These are phyloP conservation scores for Meripilus lineatus DNA, from an alignment of 1,284 basidiomycete species.

Conservation along the genomic window DNA sequence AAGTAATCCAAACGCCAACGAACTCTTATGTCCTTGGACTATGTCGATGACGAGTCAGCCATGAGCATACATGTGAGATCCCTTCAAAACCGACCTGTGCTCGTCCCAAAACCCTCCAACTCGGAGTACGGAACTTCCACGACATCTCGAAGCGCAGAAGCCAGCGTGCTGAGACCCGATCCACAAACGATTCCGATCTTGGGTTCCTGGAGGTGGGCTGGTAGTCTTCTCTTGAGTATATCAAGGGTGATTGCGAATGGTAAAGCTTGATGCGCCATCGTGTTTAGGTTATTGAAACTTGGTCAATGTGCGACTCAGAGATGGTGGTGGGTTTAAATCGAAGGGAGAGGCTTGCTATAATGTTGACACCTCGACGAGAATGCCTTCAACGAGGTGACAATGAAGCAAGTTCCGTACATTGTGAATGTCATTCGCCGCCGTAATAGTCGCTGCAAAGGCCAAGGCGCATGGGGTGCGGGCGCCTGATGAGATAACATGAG, in stretches of 20 bases:
- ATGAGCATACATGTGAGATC: not conserved
- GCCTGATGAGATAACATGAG: no score
- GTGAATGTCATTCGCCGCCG: no score
- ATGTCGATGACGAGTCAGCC: not conserved
- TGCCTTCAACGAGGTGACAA: no score
- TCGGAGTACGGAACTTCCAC: conserved; percentile 54
- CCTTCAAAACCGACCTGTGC: conserved; percentile 67
- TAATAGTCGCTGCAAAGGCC: no score
- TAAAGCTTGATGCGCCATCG: not conserved
- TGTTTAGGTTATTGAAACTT: not conserved
- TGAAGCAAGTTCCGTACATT: no score
- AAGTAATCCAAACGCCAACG: conserved; percentile 73
- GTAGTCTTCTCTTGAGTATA: conserved; percentile 33
- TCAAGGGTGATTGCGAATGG: conserved; percentile 36
- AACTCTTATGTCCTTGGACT: conserved; percentile 75
- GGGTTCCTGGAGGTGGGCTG: conserved; percentile 44
- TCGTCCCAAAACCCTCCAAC: conserved; percentile 66
- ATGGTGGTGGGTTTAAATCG: not conserved
- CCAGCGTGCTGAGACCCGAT: conserved; percentile 69
- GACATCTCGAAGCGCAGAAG: conserved; percentile 46
- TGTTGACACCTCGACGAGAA: not conserved
- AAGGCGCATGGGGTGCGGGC: no score
- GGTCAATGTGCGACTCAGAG: not conserved
- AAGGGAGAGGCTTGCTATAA: not conserved
- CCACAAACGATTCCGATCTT: conserved; percentile 76